These are phyloP conservation scores for Suillus hirtellus DNA, from an alignment of 768 basidiomycete species.

Conservation along the genomic window DNA sequence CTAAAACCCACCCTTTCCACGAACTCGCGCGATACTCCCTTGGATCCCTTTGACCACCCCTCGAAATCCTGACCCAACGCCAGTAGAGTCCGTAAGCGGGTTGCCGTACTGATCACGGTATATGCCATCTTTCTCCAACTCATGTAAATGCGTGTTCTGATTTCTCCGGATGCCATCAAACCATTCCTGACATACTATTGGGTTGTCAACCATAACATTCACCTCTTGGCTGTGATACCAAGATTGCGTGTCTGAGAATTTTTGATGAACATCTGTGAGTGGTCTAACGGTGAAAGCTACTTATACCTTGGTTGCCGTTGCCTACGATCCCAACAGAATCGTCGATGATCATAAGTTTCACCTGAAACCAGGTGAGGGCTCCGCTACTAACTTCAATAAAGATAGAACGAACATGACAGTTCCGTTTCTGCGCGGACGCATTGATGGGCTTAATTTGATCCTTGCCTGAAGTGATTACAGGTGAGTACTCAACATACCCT, in stretches of 20 bases:
- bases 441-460: constrained; percentile 67
- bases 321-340: constrained; percentile 65
- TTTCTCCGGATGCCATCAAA: constrained; percentile 50
- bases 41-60: constrained; percentile 44
- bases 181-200: constrained; percentile 55
- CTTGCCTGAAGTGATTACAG: constrained; percentile 39
- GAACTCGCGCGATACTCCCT: constrained; percentile 43
- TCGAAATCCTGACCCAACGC: constrained; percentile 36
- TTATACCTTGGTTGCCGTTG: constrained; percentile 65
- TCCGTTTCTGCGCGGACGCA: constrained; percentile 65
- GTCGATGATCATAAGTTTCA: constrained; percentile 70
- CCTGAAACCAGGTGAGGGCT: constrained; percentile 24
- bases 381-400: background rate
- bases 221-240: constrained; percentile 76
- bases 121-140: constrained; percentile 49
- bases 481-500: background rate
- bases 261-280: constrained; percentile 1
- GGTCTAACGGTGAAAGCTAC: background rate
- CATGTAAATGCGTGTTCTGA: constrained; percentile 57
- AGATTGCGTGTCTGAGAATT: constrained; percentile 52
- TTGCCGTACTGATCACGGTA: constrained; percentile 55
- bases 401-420: constrained; percentile 54
- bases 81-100: constrained; percentile 38
- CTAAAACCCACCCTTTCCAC: constrained; percentile 43
- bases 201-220: constrained; percentile 63